These are phyloP conservation scores for Stylosanthes scabra DNA, from an alignment of 331 rosid genomes.

Conservation along the genomic window DNA sequence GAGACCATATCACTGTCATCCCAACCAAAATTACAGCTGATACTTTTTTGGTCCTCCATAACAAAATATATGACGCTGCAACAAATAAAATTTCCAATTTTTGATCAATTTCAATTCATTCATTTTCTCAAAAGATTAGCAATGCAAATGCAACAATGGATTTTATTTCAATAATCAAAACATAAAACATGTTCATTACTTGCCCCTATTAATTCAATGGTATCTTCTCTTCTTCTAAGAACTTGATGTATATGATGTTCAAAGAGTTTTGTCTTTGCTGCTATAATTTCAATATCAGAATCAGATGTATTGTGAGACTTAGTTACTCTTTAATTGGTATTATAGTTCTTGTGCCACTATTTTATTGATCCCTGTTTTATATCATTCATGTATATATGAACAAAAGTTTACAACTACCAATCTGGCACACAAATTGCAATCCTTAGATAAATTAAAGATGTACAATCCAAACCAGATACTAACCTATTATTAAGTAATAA, in stretches of 20 bases:
- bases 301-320: conserved; percentile 50
- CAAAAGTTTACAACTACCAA: no score
- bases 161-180: neutral
- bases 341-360: conserved; percentile 14
- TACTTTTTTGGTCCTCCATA: conserved; percentile 58
- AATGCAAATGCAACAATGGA: no score
- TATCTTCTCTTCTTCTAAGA: conserved; percentile 85
- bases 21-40: conserved; percentile 65
- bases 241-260: conserved; percentile 59
- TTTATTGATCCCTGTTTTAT: no score
- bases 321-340: conserved; percentile 27
- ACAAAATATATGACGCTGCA: conserved; percentile 70
- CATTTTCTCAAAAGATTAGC: neutral
- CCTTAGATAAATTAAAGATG: no score
- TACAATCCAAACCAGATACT: no score
- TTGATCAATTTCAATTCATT: neutral
- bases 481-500: no score
- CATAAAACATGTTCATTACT: conserved; percentile 13
- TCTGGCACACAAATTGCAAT: no score
- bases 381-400: conserved; percentile 5
- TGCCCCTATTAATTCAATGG: no score
- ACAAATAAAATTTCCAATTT: conserved; percentile 12
- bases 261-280: conserved; percentile 47
- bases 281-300: conserved; percentile 47
- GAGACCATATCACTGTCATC: conserved; percentile 69